Evolutionary conservation across 2,329 filamentous ascomycete species (phyloP).

Genomic region (Penicillium sp.): DNA sequence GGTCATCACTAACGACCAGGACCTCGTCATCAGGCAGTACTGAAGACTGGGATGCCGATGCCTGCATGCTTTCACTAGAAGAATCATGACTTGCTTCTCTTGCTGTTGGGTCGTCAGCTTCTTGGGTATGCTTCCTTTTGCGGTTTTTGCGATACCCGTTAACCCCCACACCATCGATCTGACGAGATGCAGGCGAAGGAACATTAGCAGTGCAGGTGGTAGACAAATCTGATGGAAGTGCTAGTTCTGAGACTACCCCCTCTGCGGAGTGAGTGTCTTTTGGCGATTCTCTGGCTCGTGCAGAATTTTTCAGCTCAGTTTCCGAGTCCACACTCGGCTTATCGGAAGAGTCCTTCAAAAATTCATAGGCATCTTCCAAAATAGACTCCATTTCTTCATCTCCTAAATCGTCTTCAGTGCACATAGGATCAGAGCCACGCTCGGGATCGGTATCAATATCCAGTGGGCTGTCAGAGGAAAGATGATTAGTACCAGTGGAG

Average conservation of each 20-base stretch:
- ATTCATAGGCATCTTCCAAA: slow-evolving; percentile 2
- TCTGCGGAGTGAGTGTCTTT: not conserved
- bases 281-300: not conserved
- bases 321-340: not conserved
- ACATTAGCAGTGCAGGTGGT: not conserved
- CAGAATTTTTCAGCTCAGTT: not conserved
- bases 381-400: not conserved
- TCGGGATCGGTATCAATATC: not conserved
- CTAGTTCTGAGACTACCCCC: not conserved
- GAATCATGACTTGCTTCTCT: no score
- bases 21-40: no score
- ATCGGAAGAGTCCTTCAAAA: not conserved
- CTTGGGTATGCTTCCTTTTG: no score
- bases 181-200: not conserved
- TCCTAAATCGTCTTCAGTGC: not conserved
- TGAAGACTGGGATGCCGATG: no score
- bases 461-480: not conserved
- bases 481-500: not conserved
- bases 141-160: no score
- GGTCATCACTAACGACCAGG: no score
- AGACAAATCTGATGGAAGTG: not conserved
- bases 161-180: not conserved
- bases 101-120: no score
- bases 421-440: not conserved
- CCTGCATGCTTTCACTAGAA: no score